Evolutionary conservation across 2,329 filamentous ascomycete species (phyloP).

Genomic region (Lecanicillium sp.): DNA sequence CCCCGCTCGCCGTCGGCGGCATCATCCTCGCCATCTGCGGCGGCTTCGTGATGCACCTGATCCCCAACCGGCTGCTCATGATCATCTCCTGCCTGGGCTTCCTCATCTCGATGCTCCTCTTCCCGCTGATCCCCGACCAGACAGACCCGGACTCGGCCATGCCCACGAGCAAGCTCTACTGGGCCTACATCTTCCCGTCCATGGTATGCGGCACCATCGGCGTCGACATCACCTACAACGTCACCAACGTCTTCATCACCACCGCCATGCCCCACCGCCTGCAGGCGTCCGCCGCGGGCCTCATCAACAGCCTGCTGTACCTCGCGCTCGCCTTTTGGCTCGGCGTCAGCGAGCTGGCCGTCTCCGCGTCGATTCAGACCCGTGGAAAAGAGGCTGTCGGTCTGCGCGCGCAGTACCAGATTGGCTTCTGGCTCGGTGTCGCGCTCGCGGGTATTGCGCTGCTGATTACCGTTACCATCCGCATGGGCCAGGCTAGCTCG

Average conservation of each 20-base stretch:
- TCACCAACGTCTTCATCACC: slow-evolving; percentile 71
- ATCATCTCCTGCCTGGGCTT: slow-evolving; percentile 54
- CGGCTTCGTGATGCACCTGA: slow-evolving; percentile 58
- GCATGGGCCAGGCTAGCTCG: slow-evolving; percentile 46
- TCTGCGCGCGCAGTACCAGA: slow-evolving; percentile 48
- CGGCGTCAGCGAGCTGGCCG: slow-evolving; percentile 59
- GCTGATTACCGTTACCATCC: slow-evolving; percentile 47
- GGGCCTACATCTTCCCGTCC: slow-evolving; percentile 66
- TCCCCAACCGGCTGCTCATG: slow-evolving; percentile 56
- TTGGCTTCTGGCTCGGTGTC: slow-evolving; percentile 60
- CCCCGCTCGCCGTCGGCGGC: slow-evolving; percentile 60
- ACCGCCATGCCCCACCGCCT: slow-evolving; percentile 58
- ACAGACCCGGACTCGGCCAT: slow-evolving; percentile 15
- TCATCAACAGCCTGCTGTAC: slow-evolving; percentile 65
- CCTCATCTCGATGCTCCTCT: slow-evolving; percentile 50
- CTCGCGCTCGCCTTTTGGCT: slow-evolving; percentile 66
- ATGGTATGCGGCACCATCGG: slow-evolving; percentile 64
- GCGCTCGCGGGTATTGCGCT: slow-evolving; percentile 45
- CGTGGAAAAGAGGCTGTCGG: slow-evolving; percentile 24
- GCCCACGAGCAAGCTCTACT: slow-evolving; percentile 40
- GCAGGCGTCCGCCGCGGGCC: slow-evolving; percentile 64
- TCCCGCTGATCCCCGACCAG: slow-evolving; percentile 54
- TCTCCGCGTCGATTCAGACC: slow-evolving; percentile 36
- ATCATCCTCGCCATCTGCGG: slow-evolving; percentile 55
- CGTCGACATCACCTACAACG: slow-evolving; percentile 68